phyloP scores from a whole-genome alignment of 2,329 filamentous ascomycete genomes.

The Diaporthe humulicola region DNA sequence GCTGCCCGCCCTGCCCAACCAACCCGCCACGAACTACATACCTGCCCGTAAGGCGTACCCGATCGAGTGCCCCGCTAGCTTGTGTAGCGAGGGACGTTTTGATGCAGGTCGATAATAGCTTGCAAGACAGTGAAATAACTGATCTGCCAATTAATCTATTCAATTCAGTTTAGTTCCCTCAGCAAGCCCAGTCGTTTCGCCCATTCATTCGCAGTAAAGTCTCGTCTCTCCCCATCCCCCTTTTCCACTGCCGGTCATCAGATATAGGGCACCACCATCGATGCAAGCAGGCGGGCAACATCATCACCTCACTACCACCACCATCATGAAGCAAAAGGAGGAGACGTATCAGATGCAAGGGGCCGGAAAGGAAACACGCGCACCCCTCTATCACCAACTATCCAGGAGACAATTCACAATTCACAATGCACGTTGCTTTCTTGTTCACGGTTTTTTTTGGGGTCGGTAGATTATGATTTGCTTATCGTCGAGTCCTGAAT shows the following conservation, averaged over 20 bases:
- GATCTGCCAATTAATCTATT: background rate
- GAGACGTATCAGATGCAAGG: no score
- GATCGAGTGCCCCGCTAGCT: conserved; percentile 2
- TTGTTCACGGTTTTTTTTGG: background rate
- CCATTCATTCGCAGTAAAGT: background rate
- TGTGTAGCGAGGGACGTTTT: background rate
- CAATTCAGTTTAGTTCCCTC: no score
- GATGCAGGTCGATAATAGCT: conserved; percentile 3
- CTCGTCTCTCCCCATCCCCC: no score
- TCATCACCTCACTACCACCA: background rate
- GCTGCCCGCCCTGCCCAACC: no score
- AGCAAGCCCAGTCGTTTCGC: background rate
- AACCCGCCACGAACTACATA: no score
- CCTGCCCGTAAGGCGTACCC: background rate
- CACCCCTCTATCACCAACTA: background rate
- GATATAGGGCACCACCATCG: background rate
- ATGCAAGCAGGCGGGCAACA: conserved; percentile 24
- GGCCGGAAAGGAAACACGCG: background rate
- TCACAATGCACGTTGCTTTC: background rate
- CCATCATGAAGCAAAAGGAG: no score
- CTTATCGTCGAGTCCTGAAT: conserved; percentile 31
- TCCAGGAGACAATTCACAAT: background rate
- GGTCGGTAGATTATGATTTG: conserved; percentile 28
- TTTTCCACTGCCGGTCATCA: background rate
- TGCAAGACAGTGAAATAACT: background rate